A percentile compares a stretch with the other conserved stretches of the same genome.
Conservation (phyloP, 2,329 filamentous ascomycete genomes). For the Apiospora arundinis region DNA sequence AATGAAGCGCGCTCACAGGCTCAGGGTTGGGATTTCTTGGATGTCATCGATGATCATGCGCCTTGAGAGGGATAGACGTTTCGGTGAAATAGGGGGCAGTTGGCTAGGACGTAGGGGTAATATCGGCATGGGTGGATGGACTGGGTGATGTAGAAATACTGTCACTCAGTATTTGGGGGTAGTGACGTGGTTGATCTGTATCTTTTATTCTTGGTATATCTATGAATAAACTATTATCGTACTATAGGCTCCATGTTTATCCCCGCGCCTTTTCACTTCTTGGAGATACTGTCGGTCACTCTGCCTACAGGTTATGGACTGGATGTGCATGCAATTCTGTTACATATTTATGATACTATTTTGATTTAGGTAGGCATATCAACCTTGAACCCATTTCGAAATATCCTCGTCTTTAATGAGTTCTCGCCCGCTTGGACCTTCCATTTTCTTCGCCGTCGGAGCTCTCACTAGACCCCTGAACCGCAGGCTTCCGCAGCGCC, state of each 20-base stretch:
- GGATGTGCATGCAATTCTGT: too few relatives aligned
- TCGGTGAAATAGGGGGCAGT: too few relatives aligned
- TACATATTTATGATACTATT: too few relatives aligned
- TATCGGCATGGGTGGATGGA: neutral
- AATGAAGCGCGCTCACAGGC: constrained; percentile 33
- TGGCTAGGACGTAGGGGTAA: too few relatives aligned
- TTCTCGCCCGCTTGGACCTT: too few relatives aligned
- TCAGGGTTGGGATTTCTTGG: constrained; percentile 40
- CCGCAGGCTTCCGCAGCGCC: neutral
- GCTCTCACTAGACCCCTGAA: neutral
- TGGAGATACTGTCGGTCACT: too few relatives aligned
- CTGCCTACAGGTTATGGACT: too few relatives aligned
- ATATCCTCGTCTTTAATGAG: too few relatives aligned
- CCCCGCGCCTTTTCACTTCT: too few relatives aligned
- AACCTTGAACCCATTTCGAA: too few relatives aligned
- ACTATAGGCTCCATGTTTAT: neutral
- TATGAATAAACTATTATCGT: neutral
- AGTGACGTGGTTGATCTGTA: neutral
- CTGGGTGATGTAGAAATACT: neutral
- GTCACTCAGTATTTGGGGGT: neutral
- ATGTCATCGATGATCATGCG: constrained; percentile 28
- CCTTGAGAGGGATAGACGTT: constrained; percentile 24
- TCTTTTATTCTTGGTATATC: neutral
- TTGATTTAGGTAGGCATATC: too few relatives aligned
- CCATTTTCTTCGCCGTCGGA: neutral